Percentiles rank a stretch among this genome's conserved stretches.
phyloP scores from a whole-genome alignment of 495 filamentous ascomycete genomes.

The Saxispiralis lemnorum region DNA sequence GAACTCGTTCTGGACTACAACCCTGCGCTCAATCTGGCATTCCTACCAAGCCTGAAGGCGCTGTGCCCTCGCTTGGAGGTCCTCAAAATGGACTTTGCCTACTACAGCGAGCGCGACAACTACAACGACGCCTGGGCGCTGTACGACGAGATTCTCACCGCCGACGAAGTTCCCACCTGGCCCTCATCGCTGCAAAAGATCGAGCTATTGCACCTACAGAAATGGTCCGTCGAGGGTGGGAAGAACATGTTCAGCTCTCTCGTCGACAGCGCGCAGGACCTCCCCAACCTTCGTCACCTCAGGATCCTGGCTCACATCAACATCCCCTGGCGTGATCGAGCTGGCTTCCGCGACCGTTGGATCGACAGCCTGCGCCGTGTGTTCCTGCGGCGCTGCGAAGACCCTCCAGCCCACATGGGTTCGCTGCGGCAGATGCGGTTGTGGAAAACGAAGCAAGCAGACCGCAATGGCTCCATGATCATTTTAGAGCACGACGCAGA shows the following conservation, averaged over 20 bases:
- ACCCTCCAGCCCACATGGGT: conserved; percentile 31
- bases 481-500: neutral
- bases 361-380: conserved; percentile 41
- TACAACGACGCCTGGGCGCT: conserved; percentile 53
- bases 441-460: conserved; percentile 13
- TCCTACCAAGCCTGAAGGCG: conserved; percentile 40
- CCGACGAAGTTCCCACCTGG: conserved; percentile 53
- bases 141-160: conserved; percentile 43
- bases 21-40: conserved; percentile 52
- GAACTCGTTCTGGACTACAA: conserved; percentile 58
- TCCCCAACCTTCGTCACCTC: conserved; percentile 47
- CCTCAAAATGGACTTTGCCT: conserved; percentile 57
- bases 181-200: conserved; percentile 48
- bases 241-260: conserved; percentile 62
- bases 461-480: neutral
- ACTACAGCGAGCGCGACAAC: conserved; percentile 34
- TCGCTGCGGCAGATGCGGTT: conserved; percentile 18
- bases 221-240: conserved; percentile 44
- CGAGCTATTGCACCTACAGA: conserved; percentile 55
- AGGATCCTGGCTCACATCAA: conserved; percentile 52
- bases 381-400: conserved; percentile 39
- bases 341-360: conserved; percentile 55
- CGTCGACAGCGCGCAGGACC: conserved; percentile 42
- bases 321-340: conserved; percentile 62
- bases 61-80: conserved; percentile 50